Conservation (phyloP, 148 eudicot species). For the Cornus controversa region DNA sequence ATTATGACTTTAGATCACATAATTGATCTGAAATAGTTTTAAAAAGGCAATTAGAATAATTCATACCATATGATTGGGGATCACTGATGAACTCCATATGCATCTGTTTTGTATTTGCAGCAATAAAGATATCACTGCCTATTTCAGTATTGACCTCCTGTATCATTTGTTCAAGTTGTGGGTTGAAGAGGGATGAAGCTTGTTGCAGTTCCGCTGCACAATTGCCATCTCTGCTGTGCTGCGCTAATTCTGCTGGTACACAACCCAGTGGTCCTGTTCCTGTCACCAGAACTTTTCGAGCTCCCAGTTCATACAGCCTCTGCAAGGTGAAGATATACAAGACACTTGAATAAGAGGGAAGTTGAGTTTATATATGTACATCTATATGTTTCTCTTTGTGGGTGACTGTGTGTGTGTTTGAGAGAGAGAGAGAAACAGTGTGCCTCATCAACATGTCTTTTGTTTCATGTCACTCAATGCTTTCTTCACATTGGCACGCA, state of each 20-base stretch:
- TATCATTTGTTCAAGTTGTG: constrained; percentile 35
- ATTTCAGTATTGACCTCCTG: constrained; percentile 27
- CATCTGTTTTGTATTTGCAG: constrained; percentile 35
- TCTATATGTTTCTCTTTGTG: too few relatives aligned
- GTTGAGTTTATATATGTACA: background rate
- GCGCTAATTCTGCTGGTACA: constrained; percentile 49
- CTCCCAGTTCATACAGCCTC: constrained; percentile 49
- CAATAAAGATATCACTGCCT: constrained; percentile 38
- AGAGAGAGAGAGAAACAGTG: too few relatives aligned
- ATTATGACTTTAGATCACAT: too few relatives aligned
- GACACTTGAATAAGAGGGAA: too few relatives aligned
- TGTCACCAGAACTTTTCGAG: constrained; percentile 51
- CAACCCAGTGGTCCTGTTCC: constrained; percentile 63
- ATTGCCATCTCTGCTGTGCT: constrained; percentile 39
- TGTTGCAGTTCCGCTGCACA: constrained; percentile 36
- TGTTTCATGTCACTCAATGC: too few relatives aligned
- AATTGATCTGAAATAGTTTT: too few relatives aligned
- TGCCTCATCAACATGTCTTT: too few relatives aligned
- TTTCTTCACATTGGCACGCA: too few relatives aligned
- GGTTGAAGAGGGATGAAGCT: constrained; percentile 46
- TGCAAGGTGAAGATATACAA: constrained; percentile 11
- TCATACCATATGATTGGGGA: constrained; percentile 44
- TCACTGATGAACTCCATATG: constrained; percentile 39
- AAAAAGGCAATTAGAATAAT: background rate
- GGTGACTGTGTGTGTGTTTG: too few relatives aligned